Base-by-base conservation (phyloP, 306 rosid genomes). In the Quercus ilex region DNA sequence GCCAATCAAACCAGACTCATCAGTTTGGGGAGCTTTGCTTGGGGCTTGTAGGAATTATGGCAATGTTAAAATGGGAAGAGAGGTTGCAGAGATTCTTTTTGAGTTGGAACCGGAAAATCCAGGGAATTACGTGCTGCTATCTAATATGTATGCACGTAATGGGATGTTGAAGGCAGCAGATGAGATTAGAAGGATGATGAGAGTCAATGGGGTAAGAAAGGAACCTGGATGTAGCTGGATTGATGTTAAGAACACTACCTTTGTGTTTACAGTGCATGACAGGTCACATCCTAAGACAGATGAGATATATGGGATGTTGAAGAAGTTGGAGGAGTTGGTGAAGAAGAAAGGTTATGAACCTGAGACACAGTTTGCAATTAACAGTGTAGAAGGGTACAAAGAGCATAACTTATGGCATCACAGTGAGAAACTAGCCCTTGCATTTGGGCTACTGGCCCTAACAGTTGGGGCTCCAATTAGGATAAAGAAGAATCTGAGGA, bases 181-280 rank as follows among this genome's bases (percentile, higher is more conserved):
- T 68, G 83, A 83, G 63, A 74, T 90, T 38, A 88, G 91, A 78
- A 78, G 80, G 78, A 80, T 74, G 83, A 88, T 90, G 92, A 87
- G 88, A 74, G 31, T 83, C 38, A 80, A 79, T 43, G 78, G 88
- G 72, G 86, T 85, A 69, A 87, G 88, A 75, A 88, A 90, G 73
- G 89, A 86, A 77, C 80, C 68, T 23, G 94, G 92, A 58, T 88
- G 88, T 71, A 87, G 92, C 69, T 90, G 91, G 90, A 85, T 90
- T 71, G 86, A 87, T 81, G 80, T 87, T 56, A 85, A 85, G 81
- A 84, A 85, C 75, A 78, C 20, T 69, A 85, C 89, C 73, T 78
- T 78, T 79, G 82, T 88, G 51, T 87, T 90, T 59, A 87, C 88
- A 33, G 91, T 51, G 68, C 82, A 85, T 76, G 91, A 87, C 73